Evolutionary conservation across 495 filamentous ascomycete genomes (phyloP), one percentile per base, ranked within the genome.

Genomic region (Neurospora hispaniola): DNA sequence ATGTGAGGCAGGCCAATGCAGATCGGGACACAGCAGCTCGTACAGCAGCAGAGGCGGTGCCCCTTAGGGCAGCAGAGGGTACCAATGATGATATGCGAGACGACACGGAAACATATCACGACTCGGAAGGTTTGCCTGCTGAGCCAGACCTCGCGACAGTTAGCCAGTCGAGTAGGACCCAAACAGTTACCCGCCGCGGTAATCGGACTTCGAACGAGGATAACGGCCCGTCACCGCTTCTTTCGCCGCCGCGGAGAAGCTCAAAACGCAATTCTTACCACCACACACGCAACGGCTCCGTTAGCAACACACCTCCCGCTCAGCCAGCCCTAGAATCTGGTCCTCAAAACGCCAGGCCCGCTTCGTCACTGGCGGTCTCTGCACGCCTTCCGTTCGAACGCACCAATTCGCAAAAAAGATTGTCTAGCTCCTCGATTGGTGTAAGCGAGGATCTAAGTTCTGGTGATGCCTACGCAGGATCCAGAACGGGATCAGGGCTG

Each of bases 341-440:
- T 71, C 76, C 8, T 44, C 69, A 59, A 66, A 14, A 66, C 4
- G 35, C 14, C 54, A 35, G 54, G 54, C 54, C 54, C 7, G 14
- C 54, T 12, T 66, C 54, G 6, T 66, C 54, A 66, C 54, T 66
- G 54, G 54, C 27, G 3, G 54, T 66, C 3, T 73, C 77, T 4
- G 82, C 86, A 4, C 86, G 89, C 35, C 77, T 91, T 2, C 90
- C 90, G 0, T 92, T 92, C 77, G 88, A 88, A 73, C 81, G 89
- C 72, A 85, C 86, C 74, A 75, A 84, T 77, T 81, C 89, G 72
- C 78, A 86, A 76, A 78, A 86, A 80, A 78, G 86, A 75, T 73
- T 85, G 74, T 80, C 89, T 4, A 84, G 84, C 9, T 82, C 84
- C 2, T 86, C 85, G 0, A 78, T 79, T 6, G 79, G 75, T 14